These are phyloP conservation scores for Fusarium guadeloupense DNA, from an alignment of 2,329 filamentous ascomycete species.

Conservation along the genomic window DNA sequence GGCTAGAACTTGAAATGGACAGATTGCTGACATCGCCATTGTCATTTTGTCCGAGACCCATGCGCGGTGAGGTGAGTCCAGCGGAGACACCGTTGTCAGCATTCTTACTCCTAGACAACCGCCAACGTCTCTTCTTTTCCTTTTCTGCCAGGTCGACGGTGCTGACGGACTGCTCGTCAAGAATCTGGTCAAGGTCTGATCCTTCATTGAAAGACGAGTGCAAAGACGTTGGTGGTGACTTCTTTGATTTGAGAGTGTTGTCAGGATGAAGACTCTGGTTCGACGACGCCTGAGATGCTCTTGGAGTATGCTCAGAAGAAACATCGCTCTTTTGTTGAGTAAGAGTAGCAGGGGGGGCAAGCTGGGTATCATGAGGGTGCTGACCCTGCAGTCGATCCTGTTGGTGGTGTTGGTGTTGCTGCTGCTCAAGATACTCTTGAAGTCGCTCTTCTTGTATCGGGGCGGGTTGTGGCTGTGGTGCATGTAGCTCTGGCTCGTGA, in stretches of 20 bases:
- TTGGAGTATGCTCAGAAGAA: conserved; percentile 58
- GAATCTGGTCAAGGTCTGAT: conserved; percentile 77
- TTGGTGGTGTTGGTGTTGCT: too few species aligned
- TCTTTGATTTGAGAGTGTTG: conserved; percentile 67
- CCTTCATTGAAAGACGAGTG: conserved; percentile 82
- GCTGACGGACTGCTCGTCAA: conserved; percentile 62
- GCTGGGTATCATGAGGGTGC: conserved; percentile 31
- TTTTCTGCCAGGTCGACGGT: conserved; percentile 63
- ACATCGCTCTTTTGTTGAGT: conserved; percentile 43
- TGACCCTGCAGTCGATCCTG: conserved; percentile 22
- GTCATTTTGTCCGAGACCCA: conserved; percentile 67
- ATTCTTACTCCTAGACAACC: conserved; percentile 72
- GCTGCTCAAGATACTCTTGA: conserved; percentile 28
- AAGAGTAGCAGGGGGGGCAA: conserved; percentile 20
- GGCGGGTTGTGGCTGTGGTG: conserved; percentile 29
- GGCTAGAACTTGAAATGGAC: conserved; percentile 71
- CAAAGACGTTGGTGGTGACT: conserved; percentile 80
- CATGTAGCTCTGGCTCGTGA: conserved; percentile 31
- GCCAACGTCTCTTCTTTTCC: conserved; percentile 76
- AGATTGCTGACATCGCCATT: conserved; percentile 73
- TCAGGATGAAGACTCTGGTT: conserved; percentile 55
- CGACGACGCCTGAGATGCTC: conserved; percentile 57
- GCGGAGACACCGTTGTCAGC: conserved; percentile 62
- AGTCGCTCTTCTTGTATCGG: conserved; percentile 36
- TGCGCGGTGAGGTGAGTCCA: conserved; percentile 55